Evolutionary conservation across 805 yeast genomes (phyloP).

Genomic region (Metschnikowia chrysomelidarum): DNA sequence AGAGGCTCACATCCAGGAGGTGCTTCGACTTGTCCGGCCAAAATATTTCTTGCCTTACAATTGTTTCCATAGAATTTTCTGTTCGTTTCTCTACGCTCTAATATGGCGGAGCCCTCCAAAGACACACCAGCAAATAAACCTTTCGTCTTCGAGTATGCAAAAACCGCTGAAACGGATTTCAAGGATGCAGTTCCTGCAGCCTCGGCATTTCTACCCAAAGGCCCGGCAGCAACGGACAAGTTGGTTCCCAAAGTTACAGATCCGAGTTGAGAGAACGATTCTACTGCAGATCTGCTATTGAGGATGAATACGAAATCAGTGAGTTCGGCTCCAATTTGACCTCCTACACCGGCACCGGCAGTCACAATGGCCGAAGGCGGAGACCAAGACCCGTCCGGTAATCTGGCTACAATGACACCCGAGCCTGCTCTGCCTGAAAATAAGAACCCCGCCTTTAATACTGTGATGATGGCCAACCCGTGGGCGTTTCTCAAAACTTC

Average conservation of each 20-base stretch:
- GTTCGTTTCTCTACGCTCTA: constrained; percentile 97
- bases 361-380: constrained; percentile 95
- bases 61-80: constrained; percentile 88
- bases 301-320: constrained; percentile 95
- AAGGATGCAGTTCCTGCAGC: constrained; percentile 94
- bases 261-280: constrained; percentile 90
- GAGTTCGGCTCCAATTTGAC: constrained; percentile 93
- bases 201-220: constrained; percentile 95
- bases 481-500: constrained; percentile 82
- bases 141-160: constrained; percentile 91
- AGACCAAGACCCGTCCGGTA: constrained; percentile 96
- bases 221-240: constrained; percentile 95
- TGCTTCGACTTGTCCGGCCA: constrained; percentile 85
- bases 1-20: constrained; percentile 90
- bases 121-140: constrained; percentile 98
- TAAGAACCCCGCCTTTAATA: constrained; percentile 93
- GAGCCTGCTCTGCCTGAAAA: constrained; percentile 98
- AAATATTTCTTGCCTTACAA: constrained; percentile 83
- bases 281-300: constrained; percentile 84
- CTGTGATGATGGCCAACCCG: constrained; percentile 89
- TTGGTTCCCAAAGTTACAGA: constrained; percentile 95
- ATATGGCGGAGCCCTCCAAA: constrained; percentile 90
- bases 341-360: constrained; percentile 99
- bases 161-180: constrained; percentile 83
- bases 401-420: constrained; percentile 89